Evolutionary conservation across 805 yeast species (phyloP), one percentile per base, ranked within the genome.

Genomic region (Ogataea degrootiae): DNA sequence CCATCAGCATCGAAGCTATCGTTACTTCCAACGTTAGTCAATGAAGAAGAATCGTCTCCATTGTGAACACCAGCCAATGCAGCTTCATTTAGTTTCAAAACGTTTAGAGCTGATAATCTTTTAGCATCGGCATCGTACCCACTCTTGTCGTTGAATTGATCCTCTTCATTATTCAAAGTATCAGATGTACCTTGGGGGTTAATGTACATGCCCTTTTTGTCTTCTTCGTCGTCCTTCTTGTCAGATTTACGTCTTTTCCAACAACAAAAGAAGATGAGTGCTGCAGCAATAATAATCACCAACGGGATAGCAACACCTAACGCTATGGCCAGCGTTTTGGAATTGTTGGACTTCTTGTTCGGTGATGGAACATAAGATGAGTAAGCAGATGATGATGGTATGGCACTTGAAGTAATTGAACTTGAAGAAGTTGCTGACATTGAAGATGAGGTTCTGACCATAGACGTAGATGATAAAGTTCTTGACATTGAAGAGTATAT

Each of bases 221-320:
- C 59, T 11, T 67, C 68, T 2, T 59, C 60, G 33, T 62, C 63
- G 19, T 58, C 49, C 19, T 58, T 41, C 29, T 54, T 47, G 51
- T 68, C 59, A 54, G 67, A 60, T 63, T 72, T 52, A 56, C 70
- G 57, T 50, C 75, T 73, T 60, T 75, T 70, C 70, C 76, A 75
- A 57, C 81, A 81, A 58, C 87, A 79, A 55, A 76, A 71, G 51
- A 84, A 68, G 5, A 83, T 33, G 1, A 77, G 43, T 0, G 70
- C 72, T 0, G 79, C 74, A 2, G 80, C 54, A 8, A 82, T 56
- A 0, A 86, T 56, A 2, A 75, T 75, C 3, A 79, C 67, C 0
- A 76, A 61, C 1, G 96, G 96, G 41, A 94, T 75, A 2, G 85
- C 87, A n/a, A 87, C 91, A 46, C 97, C 97, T 50, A 91, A 76